phyloP scores from a whole-genome alignment of 768 basidiomycete species.

The Kwoniella europaea region DNA sequence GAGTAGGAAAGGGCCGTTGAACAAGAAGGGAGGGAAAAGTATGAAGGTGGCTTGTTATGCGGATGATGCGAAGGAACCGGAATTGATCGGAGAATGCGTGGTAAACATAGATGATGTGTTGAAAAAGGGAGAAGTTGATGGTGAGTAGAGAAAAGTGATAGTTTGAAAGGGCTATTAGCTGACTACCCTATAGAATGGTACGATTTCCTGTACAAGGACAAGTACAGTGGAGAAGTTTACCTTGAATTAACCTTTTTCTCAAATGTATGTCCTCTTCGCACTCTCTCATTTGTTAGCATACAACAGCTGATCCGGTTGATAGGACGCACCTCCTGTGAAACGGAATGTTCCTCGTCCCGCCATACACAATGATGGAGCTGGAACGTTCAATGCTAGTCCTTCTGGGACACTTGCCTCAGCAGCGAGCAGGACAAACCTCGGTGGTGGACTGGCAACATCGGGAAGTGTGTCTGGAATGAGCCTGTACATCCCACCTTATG shows the following conservation, averaged over 20 bases:
- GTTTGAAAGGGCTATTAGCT: not conserved
- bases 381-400: conserved; percentile 23
- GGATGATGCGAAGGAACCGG: conserved; percentile 76
- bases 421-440: conserved; percentile 18
- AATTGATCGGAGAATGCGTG: conserved; percentile 76
- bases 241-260: conserved; percentile 93
- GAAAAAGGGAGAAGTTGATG: conserved; percentile 87
- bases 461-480: conserved; percentile 50
- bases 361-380: conserved; percentile 31
- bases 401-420: conserved; percentile 32
- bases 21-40: conserved; percentile 59
- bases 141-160: conserved; percentile 62
- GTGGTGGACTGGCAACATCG: conserved; percentile 35
- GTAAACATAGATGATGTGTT: conserved; percentile 80
- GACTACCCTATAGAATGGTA: conserved; percentile 77
- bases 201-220: conserved; percentile 78
- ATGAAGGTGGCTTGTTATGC: conserved; percentile 79
- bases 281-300: not conserved
- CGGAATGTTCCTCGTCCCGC: conserved; percentile 44
- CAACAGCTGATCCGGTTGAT: not conserved
- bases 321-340: conserved; percentile 50
- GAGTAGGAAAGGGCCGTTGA: conserved; percentile 42
- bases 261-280: conserved; percentile 59
- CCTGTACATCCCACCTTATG: conserved; percentile 55
- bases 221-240: conserved; percentile 80